Base-by-base conservation (phyloP, 1,284 basidiomycete genomes). In the Pyrrhoderma lamaoense region DNA sequence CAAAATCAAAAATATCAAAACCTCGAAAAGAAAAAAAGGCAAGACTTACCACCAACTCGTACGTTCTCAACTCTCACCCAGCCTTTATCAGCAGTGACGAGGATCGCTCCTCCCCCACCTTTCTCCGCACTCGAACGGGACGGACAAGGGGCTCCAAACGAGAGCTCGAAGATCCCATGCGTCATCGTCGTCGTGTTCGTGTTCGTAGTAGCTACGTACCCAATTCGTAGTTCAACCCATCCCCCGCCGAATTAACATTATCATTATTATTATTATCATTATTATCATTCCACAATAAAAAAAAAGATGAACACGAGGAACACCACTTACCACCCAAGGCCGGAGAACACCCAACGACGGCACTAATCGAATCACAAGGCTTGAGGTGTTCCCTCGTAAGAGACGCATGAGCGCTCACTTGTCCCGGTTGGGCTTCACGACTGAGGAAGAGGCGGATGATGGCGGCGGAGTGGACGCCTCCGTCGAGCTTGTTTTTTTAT, bases 291-390 rank as follows among this genome's bases (percentile, higher is more conserved):
- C n/a, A n/a, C n/a, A n/a, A n/a, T n/a, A n/a, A n/a, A n/a, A n/a
- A n/a, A n/a, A n/a, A n/a, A n/a, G n/a, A n/a, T n/a, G n/a, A n/a
- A n/a, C n/a, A n/a, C n/a, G 27, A 31, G 27, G 27, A 31, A 31
- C n/a, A n/a, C n/a, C n/a, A n/a, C n/a, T n/a, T n/a, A 7, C 13
- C n/a, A 23, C 40, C 39, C n/a, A 38, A 42, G 4, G 34, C 23
- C 4, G 48, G 44, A n/a, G 52, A 42, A 45, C 52, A 53, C 7
- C 47, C 46, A 3, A 55, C 11, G 9, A 58, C 62, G 14, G 75
- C 69, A 58, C 80, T 72, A 57, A 88, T 76, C 8, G 87, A 90
- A 67, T 92, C 89, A 56, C 85, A 79, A 1, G 89, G 89, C 7
- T 72, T 70, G 22, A 90, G 78, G 61, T 80, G 78, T 18, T 80